These are phyloP conservation scores for Nemania diffusa DNA, from an alignment of 2,329 filamentous ascomycete genomes.

Conservation along the genomic window DNA sequence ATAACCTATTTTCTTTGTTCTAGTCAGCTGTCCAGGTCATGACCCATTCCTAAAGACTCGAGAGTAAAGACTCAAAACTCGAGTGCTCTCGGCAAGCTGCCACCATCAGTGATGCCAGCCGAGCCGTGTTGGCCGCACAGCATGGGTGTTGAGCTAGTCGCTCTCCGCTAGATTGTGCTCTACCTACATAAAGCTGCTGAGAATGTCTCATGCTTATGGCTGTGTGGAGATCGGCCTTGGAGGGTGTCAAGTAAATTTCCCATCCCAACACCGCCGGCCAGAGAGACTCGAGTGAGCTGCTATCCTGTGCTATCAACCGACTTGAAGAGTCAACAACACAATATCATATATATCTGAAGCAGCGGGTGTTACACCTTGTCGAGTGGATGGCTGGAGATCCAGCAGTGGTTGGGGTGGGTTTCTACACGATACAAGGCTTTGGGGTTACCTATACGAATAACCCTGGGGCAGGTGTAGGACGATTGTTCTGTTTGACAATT, in stretches of 20 bases:
- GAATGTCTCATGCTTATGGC: slow-evolving; percentile 9
- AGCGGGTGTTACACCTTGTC: slow-evolving; percentile 2
- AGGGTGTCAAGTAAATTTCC: slow-evolving; percentile 19
- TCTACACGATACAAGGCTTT: slow-evolving; percentile 10
- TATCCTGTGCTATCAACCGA: not conserved
- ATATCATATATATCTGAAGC: not conserved
- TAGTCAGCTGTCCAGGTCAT: not conserved
- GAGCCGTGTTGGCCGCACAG: not conserved
- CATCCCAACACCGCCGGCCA: not conserved
- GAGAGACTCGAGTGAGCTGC: slow-evolving; percentile 10
- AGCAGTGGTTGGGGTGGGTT: slow-evolving; percentile 2
- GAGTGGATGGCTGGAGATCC: not conserved
- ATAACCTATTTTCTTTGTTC: not conserved
- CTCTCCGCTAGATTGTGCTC: not conserved
- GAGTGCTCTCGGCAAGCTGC: slow-evolving; percentile 16
- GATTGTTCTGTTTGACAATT: not conserved
- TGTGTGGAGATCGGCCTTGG: slow-evolving; percentile 6
- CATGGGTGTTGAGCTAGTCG: not conserved
- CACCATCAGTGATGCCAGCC: slow-evolving; percentile 1
- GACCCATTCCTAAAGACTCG: slow-evolving; percentile 8
- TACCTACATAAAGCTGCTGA: not conserved
- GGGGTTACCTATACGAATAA: not conserved
- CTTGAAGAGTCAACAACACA: not conserved
- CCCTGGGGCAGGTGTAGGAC: not conserved
- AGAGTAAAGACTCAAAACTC: no score